A percentile compares a stretch with the other conserved stretches of the same genome.
Evolutionary conservation across 768 basidiomycete species (phyloP).

Genomic region (Russula griseocarnosa): DNA sequence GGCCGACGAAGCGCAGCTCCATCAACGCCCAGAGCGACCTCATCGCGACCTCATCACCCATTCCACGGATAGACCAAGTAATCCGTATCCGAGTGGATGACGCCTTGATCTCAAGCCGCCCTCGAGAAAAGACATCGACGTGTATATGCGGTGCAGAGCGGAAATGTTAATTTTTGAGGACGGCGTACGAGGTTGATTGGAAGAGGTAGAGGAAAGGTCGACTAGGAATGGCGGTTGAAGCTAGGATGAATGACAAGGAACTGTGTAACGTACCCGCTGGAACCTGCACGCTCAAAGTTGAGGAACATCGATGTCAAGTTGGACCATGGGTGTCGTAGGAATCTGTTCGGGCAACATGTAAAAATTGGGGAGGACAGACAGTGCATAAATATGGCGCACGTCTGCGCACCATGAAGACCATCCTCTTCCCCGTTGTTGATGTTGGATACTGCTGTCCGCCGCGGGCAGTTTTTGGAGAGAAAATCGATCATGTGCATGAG

Average conservation of each 20-base stretch:
- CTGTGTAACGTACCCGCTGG: slow-evolving; percentile 56
- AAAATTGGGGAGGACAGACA: background rate
- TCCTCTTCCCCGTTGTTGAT: slow-evolving; percentile 86
- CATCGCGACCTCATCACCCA: slow-evolving; percentile 44
- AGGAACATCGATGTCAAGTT: slow-evolving; percentile 62
- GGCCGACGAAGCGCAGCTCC: slow-evolving; percentile 58
- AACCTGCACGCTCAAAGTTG: slow-evolving; percentile 78
- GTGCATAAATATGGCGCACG: slow-evolving; percentile 38
- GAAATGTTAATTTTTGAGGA: slow-evolving; percentile 58
- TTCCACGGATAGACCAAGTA: slow-evolving; percentile 67
- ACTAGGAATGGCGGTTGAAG: slow-evolving; percentile 35
- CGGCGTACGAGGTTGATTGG: slow-evolving; percentile 58
- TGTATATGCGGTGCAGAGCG: slow-evolving; percentile 60
- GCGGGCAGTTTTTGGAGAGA: slow-evolving; percentile 43
- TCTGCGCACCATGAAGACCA: slow-evolving; percentile 66
- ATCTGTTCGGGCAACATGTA: slow-evolving; percentile 39
- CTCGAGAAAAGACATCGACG: slow-evolving; percentile 63
- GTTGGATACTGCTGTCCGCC: slow-evolving; percentile 70
- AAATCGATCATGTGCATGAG: slow-evolving; percentile 58
- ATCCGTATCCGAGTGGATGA: slow-evolving; percentile 69
- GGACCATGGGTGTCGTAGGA: slow-evolving; percentile 72
- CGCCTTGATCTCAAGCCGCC: slow-evolving; percentile 61
- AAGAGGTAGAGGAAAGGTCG: slow-evolving; percentile 76
- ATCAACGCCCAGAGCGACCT: no score
- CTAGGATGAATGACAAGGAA: slow-evolving; percentile 4